These are phyloP conservation scores for Neofusicoccum kwambonambiense DNA, from an alignment of 2,329 filamentous ascomycete species.

Conservation along the genomic window DNA sequence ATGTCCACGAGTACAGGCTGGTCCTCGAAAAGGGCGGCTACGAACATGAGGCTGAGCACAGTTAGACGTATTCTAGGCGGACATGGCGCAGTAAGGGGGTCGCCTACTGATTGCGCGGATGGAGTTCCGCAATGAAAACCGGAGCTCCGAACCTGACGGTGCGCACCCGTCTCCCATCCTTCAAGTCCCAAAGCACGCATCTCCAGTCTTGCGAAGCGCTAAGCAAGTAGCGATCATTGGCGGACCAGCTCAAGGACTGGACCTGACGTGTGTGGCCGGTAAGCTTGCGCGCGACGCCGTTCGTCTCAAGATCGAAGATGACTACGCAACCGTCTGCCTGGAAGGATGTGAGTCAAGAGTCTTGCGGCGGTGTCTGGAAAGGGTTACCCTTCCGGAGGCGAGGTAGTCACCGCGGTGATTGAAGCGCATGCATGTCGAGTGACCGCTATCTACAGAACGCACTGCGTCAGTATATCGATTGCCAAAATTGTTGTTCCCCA, in stretches of 20 bases:
- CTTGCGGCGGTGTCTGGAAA: slow-evolving; percentile 14
- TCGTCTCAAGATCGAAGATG: slow-evolving; percentile 96
- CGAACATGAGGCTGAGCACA: slow-evolving; percentile 68
- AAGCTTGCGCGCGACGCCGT: slow-evolving; percentile 91
- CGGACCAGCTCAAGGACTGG: slow-evolving; percentile 89
- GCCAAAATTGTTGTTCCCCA: slow-evolving; percentile 32
- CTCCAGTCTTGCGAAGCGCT: slow-evolving; percentile 96
- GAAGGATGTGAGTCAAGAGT: slow-evolving; percentile 21
- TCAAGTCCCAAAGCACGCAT: slow-evolving; percentile 90
- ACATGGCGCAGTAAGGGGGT: not conserved
- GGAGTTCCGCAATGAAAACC: slow-evolving; percentile 92
- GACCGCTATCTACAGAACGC: slow-evolving; percentile 52
- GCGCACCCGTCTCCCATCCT: slow-evolving; percentile 68
- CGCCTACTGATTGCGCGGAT: slow-evolving; percentile 81
- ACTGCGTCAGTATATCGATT: slow-evolving; percentile 22
- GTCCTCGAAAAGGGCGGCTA: slow-evolving; percentile 90
- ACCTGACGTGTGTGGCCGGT: slow-evolving; percentile 92
- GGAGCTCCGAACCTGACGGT: slow-evolving; percentile 90
- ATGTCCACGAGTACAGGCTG: slow-evolving; percentile 86
- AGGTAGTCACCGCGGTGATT: slow-evolving; percentile 93
- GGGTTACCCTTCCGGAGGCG: slow-evolving; percentile 76
- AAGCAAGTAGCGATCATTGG: slow-evolving; percentile 84
- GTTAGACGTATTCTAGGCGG: not conserved
- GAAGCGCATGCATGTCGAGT: slow-evolving; percentile 73
- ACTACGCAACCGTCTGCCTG: slow-evolving; percentile 85